Percentiles rank a stretch among this genome's conserved stretches.
These are phyloP conservation scores for Zalaria sp. DNA, from an alignment of 2,329 filamentous ascomycete genomes.

Conservation along the genomic window DNA sequence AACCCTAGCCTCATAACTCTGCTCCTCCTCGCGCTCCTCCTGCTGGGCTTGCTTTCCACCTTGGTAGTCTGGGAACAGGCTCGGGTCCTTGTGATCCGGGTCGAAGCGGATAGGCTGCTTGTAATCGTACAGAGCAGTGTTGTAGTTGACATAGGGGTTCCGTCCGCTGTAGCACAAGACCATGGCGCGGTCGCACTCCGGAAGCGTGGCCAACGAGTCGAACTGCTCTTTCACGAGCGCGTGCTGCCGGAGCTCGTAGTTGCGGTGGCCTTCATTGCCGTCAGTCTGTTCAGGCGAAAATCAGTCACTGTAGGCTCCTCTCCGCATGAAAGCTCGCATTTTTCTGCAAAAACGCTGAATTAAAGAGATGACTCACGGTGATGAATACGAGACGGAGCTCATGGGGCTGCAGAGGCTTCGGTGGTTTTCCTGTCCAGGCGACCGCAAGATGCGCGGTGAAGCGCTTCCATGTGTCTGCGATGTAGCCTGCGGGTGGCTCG, in stretches of 20 bases:
- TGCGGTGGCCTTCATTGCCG: conserved; percentile 5
- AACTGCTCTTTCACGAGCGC: conserved; percentile 5
- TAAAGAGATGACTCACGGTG: conserved; percentile 7
- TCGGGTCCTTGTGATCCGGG: too few relatives aligned
- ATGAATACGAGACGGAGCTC: conserved; percentile 6
- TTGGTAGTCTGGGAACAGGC: too few relatives aligned
- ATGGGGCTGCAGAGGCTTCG: conserved; percentile 5
- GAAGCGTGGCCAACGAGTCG: conserved; percentile 6
- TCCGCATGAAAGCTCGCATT: not conserved
- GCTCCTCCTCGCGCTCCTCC: too few relatives aligned
- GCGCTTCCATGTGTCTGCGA: conserved; percentile 2
- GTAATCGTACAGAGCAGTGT: too few relatives aligned
- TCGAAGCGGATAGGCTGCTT: too few relatives aligned
- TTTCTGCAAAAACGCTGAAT: too few relatives aligned
- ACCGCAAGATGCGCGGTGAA: conserved; percentile 6
- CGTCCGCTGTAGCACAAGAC: conserved; percentile 6
- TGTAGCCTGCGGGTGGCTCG: conserved; percentile 5
- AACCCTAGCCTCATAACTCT: too few relatives aligned
- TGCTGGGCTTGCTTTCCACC: too few relatives aligned
- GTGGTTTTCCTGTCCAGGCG: conserved; percentile 7
- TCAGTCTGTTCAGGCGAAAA: conserved; percentile 4
- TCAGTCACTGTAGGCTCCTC: not conserved
- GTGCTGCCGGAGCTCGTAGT: conserved; percentile 8
- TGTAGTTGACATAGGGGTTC: conserved; percentile 5
- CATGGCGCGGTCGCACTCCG: conserved; percentile 5